phyloP scores from a whole-genome alignment of 805 yeast species.

The Starmerella tilneyi region DNA sequence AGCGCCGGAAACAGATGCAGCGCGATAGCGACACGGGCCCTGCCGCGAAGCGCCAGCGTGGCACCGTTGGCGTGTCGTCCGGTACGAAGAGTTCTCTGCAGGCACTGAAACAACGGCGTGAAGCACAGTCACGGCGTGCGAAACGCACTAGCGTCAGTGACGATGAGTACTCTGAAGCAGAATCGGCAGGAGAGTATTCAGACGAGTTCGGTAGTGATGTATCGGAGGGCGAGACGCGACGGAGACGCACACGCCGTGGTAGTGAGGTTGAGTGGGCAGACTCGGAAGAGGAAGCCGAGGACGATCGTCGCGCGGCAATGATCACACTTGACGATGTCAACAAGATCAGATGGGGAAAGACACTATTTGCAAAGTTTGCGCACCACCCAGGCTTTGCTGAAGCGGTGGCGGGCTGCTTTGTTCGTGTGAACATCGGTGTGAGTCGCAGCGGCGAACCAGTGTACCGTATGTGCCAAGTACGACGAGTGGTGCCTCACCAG shows the following conservation, averaged over 20 bases:
- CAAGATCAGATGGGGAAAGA: slow-evolving; percentile 64
- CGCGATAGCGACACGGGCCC: slow-evolving; percentile 20
- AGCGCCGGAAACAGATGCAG: slow-evolving; percentile 42
- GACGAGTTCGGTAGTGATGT: slow-evolving; percentile 32
- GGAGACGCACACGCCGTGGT: slow-evolving; percentile 33
- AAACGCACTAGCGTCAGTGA: slow-evolving; percentile 26
- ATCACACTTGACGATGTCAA: slow-evolving; percentile 59
- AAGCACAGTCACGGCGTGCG: slow-evolving; percentile 11
- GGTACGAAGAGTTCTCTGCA: slow-evolving; percentile 47
- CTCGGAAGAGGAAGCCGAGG: slow-evolving; percentile 33
- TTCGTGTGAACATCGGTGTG: slow-evolving; percentile 70
- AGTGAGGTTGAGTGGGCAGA: slow-evolving; percentile 39
- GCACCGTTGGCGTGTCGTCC: slow-evolving; percentile 34
- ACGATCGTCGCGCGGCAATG: slow-evolving; percentile 26
- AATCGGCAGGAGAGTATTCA: slow-evolving; percentile 28
- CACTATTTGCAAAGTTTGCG: slow-evolving; percentile 61
- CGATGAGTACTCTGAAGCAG: slow-evolving; percentile 34
- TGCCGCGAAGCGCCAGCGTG: slow-evolving; percentile 28
- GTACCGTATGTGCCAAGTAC: slow-evolving; percentile 77
- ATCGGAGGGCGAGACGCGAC: slow-evolving; percentile 31
- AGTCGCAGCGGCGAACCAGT: slow-evolving; percentile 53
- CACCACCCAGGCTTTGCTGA: slow-evolving; percentile 74
- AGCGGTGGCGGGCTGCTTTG: slow-evolving; percentile 61
- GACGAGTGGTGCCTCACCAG: slow-evolving; percentile 42
- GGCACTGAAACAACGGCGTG: slow-evolving; percentile 59